Evolutionary conservation across 2,329 filamentous ascomycete genomes (phyloP).

Genomic region (Penicillium sp.): DNA sequence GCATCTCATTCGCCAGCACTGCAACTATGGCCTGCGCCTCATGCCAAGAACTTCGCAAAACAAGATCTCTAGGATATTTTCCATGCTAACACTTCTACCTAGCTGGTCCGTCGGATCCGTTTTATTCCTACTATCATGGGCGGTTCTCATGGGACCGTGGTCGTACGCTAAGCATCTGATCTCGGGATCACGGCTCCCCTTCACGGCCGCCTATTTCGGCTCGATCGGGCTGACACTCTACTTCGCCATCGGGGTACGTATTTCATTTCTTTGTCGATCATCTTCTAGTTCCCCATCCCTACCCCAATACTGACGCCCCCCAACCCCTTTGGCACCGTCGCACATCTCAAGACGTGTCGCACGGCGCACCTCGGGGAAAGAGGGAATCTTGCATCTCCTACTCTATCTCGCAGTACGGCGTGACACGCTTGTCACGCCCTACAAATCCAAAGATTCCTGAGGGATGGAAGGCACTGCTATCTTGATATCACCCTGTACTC

Average conservation of each 20-base stretch:
- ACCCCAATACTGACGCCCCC: conserved; percentile 5
- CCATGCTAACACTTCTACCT: conserved; percentile 29
- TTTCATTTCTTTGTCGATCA: conserved; percentile 14
- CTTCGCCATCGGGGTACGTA: conserved; percentile 83
- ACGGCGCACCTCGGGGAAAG: conserved; percentile 12
- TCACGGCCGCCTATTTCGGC: conserved; percentile 92
- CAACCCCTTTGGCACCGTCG: conserved; percentile 6
- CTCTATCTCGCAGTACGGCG: conserved; percentile 17
- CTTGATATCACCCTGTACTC: conserved; percentile 14
- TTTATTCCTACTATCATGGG: conserved; percentile 89
- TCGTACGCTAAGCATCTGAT: conserved; percentile 80
- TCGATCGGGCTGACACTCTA: conserved; percentile 87
- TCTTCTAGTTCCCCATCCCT: conserved; percentile 5
- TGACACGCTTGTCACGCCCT: conserved; percentile 1
- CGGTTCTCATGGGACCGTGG: conserved; percentile 87
- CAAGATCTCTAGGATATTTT: conserved; percentile 7
- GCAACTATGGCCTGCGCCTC: conserved; percentile 20
- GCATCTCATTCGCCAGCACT: conserved; percentile 14
- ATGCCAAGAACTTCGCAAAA: conserved; percentile 16
- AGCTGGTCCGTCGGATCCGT: conserved; percentile 95
- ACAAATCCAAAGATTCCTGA: neutral
- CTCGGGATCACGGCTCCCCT: conserved; percentile 81
- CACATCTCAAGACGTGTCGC: conserved; percentile 13
- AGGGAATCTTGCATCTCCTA: conserved; percentile 20
- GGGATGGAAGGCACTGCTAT: neutral